Base-by-base conservation (phyloP, 2,329 filamentous ascomycete species). In the Verticillium isaacii region DNA sequence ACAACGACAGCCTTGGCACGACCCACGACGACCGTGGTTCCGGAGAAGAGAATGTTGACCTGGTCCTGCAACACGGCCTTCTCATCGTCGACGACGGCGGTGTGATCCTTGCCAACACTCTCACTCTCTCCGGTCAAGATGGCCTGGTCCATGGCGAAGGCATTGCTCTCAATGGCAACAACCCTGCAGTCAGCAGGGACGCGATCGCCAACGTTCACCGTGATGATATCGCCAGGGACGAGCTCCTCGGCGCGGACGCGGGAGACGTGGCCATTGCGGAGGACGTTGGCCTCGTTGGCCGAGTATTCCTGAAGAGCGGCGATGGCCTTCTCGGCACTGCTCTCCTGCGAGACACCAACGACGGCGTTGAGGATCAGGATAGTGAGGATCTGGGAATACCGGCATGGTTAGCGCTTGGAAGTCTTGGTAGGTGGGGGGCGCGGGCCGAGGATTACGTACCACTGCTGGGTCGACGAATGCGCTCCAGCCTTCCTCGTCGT, bases 241-340 rank as follows among this genome's bases (percentile, higher is more conserved):
- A 99, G 80, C 67, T 98, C 93, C 71, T 99, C 95, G n/a, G 95
- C 95, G 82, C 95, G 96, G 79, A 99, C 80, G 68, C 90, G 87
- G 66, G 88, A 86, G 65, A 94, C 81, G 69, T 89, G 86, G 58
- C 94, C 93, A 78, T 94, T 89, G 71, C 95, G 91, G 63, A 97
- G 77, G 60, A 96, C 94, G 74, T 94, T 99, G 69, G 95, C 94
- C 77, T 97, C 92, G 77, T 98, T 99, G 72, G 95, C 95, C 34
- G 94, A 98, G 80, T 99, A 99, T 85, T 99, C 94, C 78, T 99
- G 95, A 62, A 99, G 86, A 55, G 95, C 95, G 32, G 95, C 93
- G 74, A 99, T 99, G 59, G 95, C 95, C 80, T 98, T 97, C 77
- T 99, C 95, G 67, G 95, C 95, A 73, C 93, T 97, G 78, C 92